Base-by-base conservation (phyloP, 306 rosid species). In the Quercus alba region DNA sequence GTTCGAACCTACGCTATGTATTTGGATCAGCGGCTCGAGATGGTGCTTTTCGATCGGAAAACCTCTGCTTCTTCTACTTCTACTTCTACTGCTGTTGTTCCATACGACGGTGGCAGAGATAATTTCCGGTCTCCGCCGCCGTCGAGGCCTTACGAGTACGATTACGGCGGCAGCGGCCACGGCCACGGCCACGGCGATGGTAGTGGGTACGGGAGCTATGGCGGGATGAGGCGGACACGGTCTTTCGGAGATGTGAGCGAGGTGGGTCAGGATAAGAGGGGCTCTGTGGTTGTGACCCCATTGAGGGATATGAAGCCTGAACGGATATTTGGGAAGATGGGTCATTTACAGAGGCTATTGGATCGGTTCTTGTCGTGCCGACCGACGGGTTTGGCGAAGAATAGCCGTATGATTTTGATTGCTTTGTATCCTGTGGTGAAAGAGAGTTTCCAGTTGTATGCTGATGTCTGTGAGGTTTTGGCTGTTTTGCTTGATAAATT, bases 321-420 rank as follows among this genome's bases (percentile, higher is more conserved):
- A 90, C 88, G 94, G 76, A 77, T 93, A 75, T 93, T 95, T 3
- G 94, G 88, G 4, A 93, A 91, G 91, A 95, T 93, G 98, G 90
- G 82, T 62, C 98, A 95, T 88, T 77, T 93, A 88, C 97, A 93
- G 90, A 95, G 91, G 90, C 86, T 95, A 1, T 76, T 95, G 85
- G 98, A 93, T 62, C 88, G 98, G 57, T 91, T 95, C 77, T 78
- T 95, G 96, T 87, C 97, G 58, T 90, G 91, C 76, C 89, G 98
- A 59, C 99, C 99, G 2, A 93, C 97, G 1, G 99, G 99, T 2
- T 80, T 93, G 88, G 99, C 99, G 0, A 95, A 93, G 92, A 93
- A 82, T 56, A 84, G 81, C 77, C 85, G 98, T 82, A 86, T 95
- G 97, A 64, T 95, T 82, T 78, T 95, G 85, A 84, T 91, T 79